A percentile compares a stretch with the other conserved stretches of the same genome.
Evolutionary conservation across 768 basidiomycete genomes (phyloP).

Genomic region (Boletus tomentosulus): DNA sequence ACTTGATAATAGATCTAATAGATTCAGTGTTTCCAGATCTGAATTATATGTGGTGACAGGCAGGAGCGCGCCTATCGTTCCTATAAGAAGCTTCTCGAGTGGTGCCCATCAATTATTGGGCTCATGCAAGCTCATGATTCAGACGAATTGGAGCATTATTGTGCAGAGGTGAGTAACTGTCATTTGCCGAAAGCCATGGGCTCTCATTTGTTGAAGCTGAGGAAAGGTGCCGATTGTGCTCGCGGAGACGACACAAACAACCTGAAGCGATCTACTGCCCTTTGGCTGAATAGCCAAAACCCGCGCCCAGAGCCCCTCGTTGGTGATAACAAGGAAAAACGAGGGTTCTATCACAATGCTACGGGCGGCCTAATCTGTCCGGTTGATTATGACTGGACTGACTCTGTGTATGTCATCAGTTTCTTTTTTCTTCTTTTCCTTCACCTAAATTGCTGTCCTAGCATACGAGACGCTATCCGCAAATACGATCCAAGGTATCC

Average conservation of each 20-base stretch:
- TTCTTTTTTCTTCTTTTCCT: background rate
- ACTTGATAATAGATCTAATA: too few relatives aligned
- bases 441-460: background rate
- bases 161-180: conserved; percentile 3
- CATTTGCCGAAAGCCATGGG: too few relatives aligned
- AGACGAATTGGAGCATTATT: background rate
- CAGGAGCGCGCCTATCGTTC: conserved; percentile 1
- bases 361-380: conserved; percentile 11
- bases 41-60: background rate
- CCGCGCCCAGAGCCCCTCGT: background rate
- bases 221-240: conserved; percentile 11
- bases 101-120: conserved; percentile 3
- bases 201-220: conserved; percentile 4
- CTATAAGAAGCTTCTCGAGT: conserved; percentile 5
- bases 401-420: background rate
- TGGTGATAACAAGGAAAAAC: background rate
- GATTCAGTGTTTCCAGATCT: too few relatives aligned
- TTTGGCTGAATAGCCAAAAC: conserved; percentile 6
- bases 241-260: conserved; percentile 7
- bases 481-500: background rate
- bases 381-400: conserved; percentile 13
- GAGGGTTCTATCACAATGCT: conserved; percentile 7
- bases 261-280: background rate
- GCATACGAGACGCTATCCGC: background rate
- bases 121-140: background rate